A percentile compares a stretch with the other conserved stretches of the same genome.
These are phyloP conservation scores for Globisporangium cylindrosporum DNA, from an alignment of 352 stramenopile species.

Conservation along the genomic window DNA sequence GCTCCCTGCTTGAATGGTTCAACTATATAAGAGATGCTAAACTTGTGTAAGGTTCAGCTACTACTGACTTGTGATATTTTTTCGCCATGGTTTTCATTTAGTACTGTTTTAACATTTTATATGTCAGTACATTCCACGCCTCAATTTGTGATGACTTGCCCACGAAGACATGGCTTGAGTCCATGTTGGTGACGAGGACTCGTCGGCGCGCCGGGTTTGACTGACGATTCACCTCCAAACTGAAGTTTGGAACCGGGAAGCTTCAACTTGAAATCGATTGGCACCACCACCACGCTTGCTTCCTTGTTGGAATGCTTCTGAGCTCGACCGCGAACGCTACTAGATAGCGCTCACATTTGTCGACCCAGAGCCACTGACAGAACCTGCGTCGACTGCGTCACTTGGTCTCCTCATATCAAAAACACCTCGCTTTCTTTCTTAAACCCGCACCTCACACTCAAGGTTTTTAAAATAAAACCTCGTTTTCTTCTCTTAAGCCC, in stretches of 20 bases:
- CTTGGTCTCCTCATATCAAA: background rate
- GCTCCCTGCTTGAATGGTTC: no score
- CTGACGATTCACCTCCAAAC: background rate
- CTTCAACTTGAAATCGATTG: constrained; percentile 1
- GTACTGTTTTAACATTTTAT: background rate
- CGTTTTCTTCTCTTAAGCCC: background rate
- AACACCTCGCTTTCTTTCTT: background rate
- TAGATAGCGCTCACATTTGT: background rate
- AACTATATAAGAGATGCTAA: no score
- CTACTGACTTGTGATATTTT: background rate
- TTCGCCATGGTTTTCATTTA: background rate
- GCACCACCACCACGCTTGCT: no score
- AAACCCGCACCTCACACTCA: background rate
- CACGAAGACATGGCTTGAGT: background rate
- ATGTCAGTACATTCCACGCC: background rate
- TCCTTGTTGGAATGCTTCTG: background rate
- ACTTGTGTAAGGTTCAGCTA: background rate
- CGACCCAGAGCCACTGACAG: background rate
- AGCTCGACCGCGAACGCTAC: background rate
- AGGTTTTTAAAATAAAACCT: background rate
- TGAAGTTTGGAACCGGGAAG: background rate
- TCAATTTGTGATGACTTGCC: background rate
- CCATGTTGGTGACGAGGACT: background rate
- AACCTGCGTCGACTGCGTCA: constrained; percentile 5
- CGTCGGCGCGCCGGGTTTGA: constrained; percentile 2